Evolutionary conservation across 805 yeast genomes (phyloP).

Genomic region (Saturnispora saitoi): DNA sequence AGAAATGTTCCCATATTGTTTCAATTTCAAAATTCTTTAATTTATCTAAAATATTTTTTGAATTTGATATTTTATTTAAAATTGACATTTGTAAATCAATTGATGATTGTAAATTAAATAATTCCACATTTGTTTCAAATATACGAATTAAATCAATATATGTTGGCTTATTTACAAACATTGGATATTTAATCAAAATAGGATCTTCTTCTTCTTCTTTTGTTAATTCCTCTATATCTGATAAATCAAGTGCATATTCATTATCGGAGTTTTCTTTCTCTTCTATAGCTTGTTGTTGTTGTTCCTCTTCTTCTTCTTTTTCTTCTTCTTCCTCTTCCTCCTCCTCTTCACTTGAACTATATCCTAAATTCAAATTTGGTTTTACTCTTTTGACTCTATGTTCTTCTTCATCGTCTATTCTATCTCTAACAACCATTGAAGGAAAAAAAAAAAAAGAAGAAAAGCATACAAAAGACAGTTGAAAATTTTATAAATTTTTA

Average conservation of each 20-base stretch:
- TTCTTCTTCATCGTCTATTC: not conserved
- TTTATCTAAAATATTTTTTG: constrained; percentile 13
- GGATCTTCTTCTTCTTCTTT: not conserved
- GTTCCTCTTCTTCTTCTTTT: constrained; percentile 6
- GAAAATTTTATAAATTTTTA: no score
- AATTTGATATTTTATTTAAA: constrained; percentile 19
- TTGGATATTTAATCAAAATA: not conserved
- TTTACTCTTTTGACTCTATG: not conserved
- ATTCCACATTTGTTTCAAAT: not conserved
- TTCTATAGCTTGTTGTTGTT: not conserved
- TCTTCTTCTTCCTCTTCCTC: constrained; percentile 1
- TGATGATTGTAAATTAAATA: constrained; percentile 10
- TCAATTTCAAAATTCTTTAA: constrained; percentile 12
- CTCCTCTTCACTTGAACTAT: constrained; percentile 6
- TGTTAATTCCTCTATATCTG: constrained; percentile 13
- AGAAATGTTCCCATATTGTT: constrained; percentile 6
- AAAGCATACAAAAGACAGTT: no score
- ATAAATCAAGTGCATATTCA: constrained; percentile 13
- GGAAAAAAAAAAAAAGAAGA: not conserved
- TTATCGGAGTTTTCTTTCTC: constrained; percentile 1
- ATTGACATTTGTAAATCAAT: constrained; percentile 16
- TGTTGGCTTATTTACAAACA: not conserved
- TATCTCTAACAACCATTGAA: not conserved
- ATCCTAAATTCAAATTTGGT: constrained; percentile 1
- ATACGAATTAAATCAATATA: not conserved